A percentile compares a stretch with the other conserved stretches of the same genome.
These are phyloP conservation scores for Colletotrichum caudatum DNA, from an alignment of 2,329 filamentous ascomycete genomes.

Conservation along the genomic window DNA sequence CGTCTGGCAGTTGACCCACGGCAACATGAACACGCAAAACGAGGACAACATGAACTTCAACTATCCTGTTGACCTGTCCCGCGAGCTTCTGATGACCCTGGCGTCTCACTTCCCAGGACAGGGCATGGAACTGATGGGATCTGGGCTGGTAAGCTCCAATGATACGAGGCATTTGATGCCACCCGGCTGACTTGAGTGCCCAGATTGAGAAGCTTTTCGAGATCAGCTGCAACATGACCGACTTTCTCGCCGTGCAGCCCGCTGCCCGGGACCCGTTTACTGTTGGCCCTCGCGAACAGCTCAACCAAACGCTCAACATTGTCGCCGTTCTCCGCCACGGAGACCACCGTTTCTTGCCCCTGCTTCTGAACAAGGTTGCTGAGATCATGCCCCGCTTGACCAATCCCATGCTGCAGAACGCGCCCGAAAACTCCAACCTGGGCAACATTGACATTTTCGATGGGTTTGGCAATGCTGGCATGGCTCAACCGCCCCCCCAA, in stretches of 20 bases:
- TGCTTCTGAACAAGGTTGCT: conserved; percentile 80
- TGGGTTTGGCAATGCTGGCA: conserved; percentile 72
- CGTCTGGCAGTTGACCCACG: conserved; percentile 72
- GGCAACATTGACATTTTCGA: conserved; percentile 73
- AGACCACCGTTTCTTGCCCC: conserved; percentile 80
- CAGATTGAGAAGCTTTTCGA: conserved; percentile 85
- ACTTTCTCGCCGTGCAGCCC: conserved; percentile 76
- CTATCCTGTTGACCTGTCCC: conserved; percentile 72
- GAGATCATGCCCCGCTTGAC: conserved; percentile 75
- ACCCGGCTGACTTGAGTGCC: not conserved
- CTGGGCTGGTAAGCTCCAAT: conserved; percentile 72
- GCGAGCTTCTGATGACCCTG: conserved; percentile 73
- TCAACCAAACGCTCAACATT: conserved; percentile 76
- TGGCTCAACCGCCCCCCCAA: conserved; percentile 63
- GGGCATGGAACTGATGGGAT: conserved; percentile 79
- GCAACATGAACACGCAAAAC: conserved; percentile 59
- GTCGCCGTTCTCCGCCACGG: conserved; percentile 79
- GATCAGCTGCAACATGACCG: conserved; percentile 77
- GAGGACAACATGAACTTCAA: conserved; percentile 71
- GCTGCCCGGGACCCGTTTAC: conserved; percentile 72
- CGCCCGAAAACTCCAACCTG: conserved; percentile 66
- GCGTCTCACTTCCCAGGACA: conserved; percentile 78
- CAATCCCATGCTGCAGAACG: conserved; percentile 70
- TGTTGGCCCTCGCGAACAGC: conserved; percentile 77
- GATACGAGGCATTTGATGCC: conserved; percentile 1